These are phyloP conservation scores for Blastocladiella britannica DNA, from an alignment of 192 early-diverging fungal species.

Conservation along the genomic window DNA sequence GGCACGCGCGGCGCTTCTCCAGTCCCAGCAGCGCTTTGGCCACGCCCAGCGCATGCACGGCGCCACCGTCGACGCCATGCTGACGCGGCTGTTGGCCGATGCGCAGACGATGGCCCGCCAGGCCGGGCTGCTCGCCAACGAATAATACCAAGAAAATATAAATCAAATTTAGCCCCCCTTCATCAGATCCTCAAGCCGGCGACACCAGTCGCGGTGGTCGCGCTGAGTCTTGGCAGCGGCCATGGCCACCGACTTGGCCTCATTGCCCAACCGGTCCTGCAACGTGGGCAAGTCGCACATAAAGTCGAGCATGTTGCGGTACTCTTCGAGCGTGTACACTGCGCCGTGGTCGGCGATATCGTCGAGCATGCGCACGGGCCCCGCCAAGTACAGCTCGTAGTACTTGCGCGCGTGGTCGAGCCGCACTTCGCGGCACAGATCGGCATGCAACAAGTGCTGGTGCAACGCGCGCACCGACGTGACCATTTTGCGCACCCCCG, in stretches of 20 bases:
- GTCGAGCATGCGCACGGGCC: constrained; percentile 31
- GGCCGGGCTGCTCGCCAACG: too few species aligned
- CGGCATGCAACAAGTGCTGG: constrained; percentile 44
- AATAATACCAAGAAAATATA: too few species aligned
- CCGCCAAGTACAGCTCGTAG: constrained; percentile 48
- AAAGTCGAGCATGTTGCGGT: constrained; percentile 48
- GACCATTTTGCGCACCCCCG: constrained; percentile 53
- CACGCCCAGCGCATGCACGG: too few species aligned
- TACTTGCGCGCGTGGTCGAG: constrained; percentile 49
- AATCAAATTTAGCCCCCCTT: too few species aligned
- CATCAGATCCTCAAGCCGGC: too few species aligned
- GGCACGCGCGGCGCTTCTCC: too few species aligned
- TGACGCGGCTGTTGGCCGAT: too few species aligned
- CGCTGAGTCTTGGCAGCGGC: neutral
- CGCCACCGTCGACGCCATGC: too few species aligned
- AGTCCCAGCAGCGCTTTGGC: too few species aligned
- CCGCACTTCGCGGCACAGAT: constrained; percentile 33
- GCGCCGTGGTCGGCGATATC: constrained; percentile 32
- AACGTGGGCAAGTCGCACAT: constrained; percentile 24
- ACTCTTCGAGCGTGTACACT: constrained; percentile 59
- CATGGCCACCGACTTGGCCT: neutral
- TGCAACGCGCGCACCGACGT: constrained; percentile 69
- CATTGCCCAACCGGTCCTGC: neutral
- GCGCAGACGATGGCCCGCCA: too few species aligned
- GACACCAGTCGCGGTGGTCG: neutral